Evolutionary conservation across 2,329 filamentous ascomycete genomes (phyloP), one percentile per base, ranked within the genome.

Genomic region (Beauveria sp.): DNA sequence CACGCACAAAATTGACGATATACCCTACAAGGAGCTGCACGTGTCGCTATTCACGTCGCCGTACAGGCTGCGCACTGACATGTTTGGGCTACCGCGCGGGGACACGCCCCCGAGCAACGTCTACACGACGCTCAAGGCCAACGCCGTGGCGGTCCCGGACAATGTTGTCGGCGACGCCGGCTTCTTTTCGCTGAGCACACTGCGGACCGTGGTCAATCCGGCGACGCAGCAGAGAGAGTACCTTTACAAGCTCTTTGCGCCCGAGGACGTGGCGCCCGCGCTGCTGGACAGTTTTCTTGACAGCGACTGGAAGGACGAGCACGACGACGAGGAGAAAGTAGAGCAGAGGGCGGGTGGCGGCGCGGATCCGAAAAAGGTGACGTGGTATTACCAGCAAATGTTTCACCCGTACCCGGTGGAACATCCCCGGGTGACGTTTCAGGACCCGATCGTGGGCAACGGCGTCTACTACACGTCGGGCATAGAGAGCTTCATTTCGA

Each of bases 401-500:
- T 98, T 96, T 84, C 75, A 93, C 66, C 87, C 89, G 0, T 99
- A 98, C 72, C 95, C 95, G 0, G 87, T 91, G 65, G 85, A 91
- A 67, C 84, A 87, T n/a, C 93, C 93, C 0, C 83, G 92, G 0
- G 86, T 92, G 0, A 93, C 89, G 0, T 99, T 98, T 72, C 91
- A 97, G 67, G 88, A 95, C 64, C 84, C 88, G 3, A 78, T 87
- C 65, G 72, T 97, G 3, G 86, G 84, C 5, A 74, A 82, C 7
- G 84, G 85, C 0, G 69, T 93, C 16, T 95, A 86, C 74, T 89
- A 89, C 70, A 88, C 86, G 0, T 86, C 84, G 12, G 86, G 85
- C 2, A 96, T 98, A 49, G 93, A 98, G 76, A 88, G 88, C 67
- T 97, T 99, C 72, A 96, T 98, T 67, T 95, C 89, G 10, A 96